Percentiles rank a stretch among this genome's conserved stretches.
Conservation (phyloP, 306 rosid species). For the Casuarina cunninghamiana region DNA sequence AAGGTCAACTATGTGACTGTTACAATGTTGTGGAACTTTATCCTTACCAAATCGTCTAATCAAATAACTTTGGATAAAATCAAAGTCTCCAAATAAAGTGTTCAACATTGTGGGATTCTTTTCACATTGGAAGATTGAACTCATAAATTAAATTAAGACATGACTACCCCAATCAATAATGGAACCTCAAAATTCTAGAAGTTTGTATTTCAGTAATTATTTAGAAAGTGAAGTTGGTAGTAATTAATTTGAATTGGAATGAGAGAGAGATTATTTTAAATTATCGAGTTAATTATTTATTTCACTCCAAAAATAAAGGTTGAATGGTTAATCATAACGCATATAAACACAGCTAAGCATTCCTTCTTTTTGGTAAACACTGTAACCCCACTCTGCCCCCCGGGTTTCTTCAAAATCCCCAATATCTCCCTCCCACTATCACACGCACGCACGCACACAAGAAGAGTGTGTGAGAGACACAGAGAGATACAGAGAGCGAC, state of each 20-base stretch:
- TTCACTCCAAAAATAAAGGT: not conserved
- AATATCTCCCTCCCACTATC: not conserved
- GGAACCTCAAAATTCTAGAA: too few species aligned
- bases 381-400: not conserved
- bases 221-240: not conserved
- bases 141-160: too few species aligned
- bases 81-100: too few species aligned
- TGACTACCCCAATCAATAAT: too few species aligned
- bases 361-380: not conserved
- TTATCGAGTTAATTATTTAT: not conserved
- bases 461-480: not conserved
- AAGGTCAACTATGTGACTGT: too few species aligned
- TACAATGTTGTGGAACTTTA: too few species aligned
- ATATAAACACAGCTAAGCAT: constrained; percentile 16
- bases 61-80: too few species aligned
- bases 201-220: too few species aligned
- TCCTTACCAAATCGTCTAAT: too few species aligned
- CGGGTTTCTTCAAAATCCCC: not conserved
- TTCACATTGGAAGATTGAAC: too few species aligned
- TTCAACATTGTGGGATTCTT: too few species aligned
- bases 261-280: not conserved
- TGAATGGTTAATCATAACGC: not conserved
- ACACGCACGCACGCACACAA: not conserved
- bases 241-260: not conserved
- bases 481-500: not conserved